Percentiles rank a stretch among this genome's conserved stretches.
phyloP scores from a whole-genome alignment of 352 stramenopile species.

The Pythium dissotocum region DNA sequence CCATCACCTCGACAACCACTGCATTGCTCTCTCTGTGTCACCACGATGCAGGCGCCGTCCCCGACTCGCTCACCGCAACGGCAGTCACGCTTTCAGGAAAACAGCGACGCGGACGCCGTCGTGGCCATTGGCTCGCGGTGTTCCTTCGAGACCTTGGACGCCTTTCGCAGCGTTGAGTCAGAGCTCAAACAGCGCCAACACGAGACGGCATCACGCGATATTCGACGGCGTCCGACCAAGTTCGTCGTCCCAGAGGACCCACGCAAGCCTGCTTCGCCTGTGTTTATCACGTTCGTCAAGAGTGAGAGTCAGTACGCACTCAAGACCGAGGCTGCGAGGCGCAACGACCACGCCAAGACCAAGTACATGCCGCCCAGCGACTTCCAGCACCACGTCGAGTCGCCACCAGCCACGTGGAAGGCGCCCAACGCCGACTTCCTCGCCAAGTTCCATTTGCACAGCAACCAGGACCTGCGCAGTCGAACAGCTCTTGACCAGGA shows the following conservation, averaged over 20 bases:
- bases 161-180: slow-evolving; percentile 35
- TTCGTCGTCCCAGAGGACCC: slow-evolving; percentile 10
- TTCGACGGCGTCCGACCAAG: slow-evolving; percentile 22
- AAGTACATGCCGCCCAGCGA: slow-evolving; percentile 47
- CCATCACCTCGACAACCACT: neutral
- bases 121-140: slow-evolving; percentile 35
- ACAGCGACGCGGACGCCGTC: neutral
- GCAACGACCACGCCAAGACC: slow-evolving; percentile 48
- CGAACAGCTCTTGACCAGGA: slow-evolving; percentile 58
- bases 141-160: slow-evolving; percentile 40
- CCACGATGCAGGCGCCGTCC: neutral
- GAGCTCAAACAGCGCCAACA: slow-evolving; percentile 15
- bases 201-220: slow-evolving; percentile 15
- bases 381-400: slow-evolving; percentile 42
- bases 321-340: slow-evolving; percentile 40
- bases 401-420: slow-evolving; percentile 24
- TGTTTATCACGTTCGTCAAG: slow-evolving; percentile 37
- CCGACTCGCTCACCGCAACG: neutral
- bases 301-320: slow-evolving; percentile 30
- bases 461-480: slow-evolving; percentile 62
- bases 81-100: neutral
- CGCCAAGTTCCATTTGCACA: slow-evolving; percentile 65
- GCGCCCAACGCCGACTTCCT: slow-evolving; percentile 43
- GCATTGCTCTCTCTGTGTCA: neutral
- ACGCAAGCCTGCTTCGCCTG: neutral